phyloP scores from a whole-genome alignment of 352 stramenopile genomes.

The Phytopythium sindhum region DNA sequence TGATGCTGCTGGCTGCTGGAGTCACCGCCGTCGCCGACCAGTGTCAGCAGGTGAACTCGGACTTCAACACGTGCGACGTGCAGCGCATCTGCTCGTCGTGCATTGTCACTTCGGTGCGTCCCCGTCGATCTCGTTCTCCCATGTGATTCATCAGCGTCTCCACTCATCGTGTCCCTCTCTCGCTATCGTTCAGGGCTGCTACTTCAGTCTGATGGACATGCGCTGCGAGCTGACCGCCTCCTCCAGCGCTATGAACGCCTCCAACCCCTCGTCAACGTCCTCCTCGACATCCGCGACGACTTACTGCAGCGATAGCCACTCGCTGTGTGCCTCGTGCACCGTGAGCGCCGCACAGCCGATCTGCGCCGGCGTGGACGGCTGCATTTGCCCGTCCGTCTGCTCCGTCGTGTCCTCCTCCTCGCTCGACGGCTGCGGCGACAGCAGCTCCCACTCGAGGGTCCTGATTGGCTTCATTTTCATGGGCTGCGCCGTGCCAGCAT shows the following conservation, averaged over 20 bases:
- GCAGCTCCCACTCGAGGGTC: conserved; percentile 17
- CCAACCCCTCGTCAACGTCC: neutral
- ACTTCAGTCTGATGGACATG: conserved; percentile 29
- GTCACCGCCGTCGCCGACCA: conserved; percentile 11
- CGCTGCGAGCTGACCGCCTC: conserved; percentile 19
- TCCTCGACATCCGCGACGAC: neutral
- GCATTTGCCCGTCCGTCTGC: conserved; percentile 44
- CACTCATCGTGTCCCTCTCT: neutral
- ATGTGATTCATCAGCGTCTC: neutral
- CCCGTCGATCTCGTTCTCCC: neutral
- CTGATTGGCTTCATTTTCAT: conserved; percentile 30
- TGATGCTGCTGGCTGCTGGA: conserved; percentile 5
- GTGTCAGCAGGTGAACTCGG: conserved; percentile 28
- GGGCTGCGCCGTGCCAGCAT: conserved; percentile 22
- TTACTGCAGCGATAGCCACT: conserved; percentile 2
- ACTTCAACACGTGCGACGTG: conserved; percentile 36
- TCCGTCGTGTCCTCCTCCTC: conserved; percentile 13
- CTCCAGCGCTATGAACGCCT: no score
- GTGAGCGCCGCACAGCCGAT: conserved; percentile 27
- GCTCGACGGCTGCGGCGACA: conserved; percentile 8
- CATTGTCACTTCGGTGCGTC: conserved; percentile 16
- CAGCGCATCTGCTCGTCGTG: conserved; percentile 37
- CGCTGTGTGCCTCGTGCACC: conserved; percentile 20
- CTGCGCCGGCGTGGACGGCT: conserved; percentile 27
- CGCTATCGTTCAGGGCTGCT: conserved; percentile 17